Conservation (phyloP, 352 stramenopile species). For the Globisporangium abappressorium region DNA sequence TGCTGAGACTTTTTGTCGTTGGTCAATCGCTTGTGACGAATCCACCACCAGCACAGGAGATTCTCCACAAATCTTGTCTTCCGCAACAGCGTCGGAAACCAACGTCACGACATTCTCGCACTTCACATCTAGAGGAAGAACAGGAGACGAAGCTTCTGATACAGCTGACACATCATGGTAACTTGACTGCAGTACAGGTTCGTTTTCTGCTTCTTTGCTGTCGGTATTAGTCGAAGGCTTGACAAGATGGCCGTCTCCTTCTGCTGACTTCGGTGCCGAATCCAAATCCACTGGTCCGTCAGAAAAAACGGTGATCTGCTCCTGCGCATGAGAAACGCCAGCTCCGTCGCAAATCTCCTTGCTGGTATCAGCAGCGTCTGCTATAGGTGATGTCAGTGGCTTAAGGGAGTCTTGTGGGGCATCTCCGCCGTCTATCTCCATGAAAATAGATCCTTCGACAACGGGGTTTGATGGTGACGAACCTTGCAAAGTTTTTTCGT, state of each 20-base stretch:
- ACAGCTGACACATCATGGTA: background rate
- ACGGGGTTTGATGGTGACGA: background rate
- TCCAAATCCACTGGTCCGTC: background rate
- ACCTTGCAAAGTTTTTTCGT: background rate
- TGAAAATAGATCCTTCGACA: background rate
- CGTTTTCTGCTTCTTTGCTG: slow-evolving; percentile 3
- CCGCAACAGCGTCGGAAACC: background rate
- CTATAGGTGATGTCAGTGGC: background rate
- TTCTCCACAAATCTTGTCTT: background rate
- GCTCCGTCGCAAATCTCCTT: background rate
- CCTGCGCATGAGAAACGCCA: background rate
- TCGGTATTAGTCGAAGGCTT: slow-evolving; percentile 13
- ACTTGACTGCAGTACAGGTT: background rate
- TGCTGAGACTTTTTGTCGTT: background rate
- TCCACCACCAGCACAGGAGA: background rate
- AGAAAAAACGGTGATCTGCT: background rate
- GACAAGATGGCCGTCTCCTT: background rate
- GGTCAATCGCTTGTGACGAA: background rate
- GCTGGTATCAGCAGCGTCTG: background rate
- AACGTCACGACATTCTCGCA: background rate
- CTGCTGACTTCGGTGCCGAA: background rate
- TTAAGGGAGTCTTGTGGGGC: background rate
- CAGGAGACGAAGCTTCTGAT: background rate
- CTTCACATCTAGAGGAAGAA: background rate
- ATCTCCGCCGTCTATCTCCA: background rate